Conservation (phyloP, 2,329 filamentous ascomycete species). For the Aspergillus calidoustus region DNA sequence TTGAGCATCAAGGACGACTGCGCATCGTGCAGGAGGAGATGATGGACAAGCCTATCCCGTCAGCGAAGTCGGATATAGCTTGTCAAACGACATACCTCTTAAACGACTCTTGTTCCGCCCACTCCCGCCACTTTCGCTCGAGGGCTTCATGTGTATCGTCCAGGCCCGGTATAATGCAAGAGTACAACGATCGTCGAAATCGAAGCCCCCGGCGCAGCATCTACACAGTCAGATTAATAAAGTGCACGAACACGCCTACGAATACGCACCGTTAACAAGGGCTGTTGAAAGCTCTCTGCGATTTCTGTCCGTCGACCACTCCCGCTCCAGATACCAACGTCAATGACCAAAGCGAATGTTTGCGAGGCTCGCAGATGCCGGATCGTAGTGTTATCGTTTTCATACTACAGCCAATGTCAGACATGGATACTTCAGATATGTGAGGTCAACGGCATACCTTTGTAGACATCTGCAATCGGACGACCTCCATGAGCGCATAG, state of each 20-base stretch:
- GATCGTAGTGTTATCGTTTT: slow-evolving; percentile 54
- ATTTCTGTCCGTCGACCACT: slow-evolving; percentile 65
- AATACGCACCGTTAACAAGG: slow-evolving; percentile 51
- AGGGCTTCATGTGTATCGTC: slow-evolving; percentile 62
- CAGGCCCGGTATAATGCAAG: slow-evolving; percentile 54
- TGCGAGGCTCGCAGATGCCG: slow-evolving; percentile 58
- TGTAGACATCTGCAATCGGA: slow-evolving; percentile 56
- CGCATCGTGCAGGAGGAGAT: slow-evolving; percentile 67
- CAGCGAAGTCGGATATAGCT: neutral
- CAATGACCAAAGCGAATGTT: slow-evolving; percentile 55
- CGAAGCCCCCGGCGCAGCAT: slow-evolving; percentile 62
- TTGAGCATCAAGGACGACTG: slow-evolving; percentile 70
- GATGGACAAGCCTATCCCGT: slow-evolving; percentile 58
- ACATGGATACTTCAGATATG: neutral
- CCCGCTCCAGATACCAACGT: slow-evolving; percentile 63
- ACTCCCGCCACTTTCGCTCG: slow-evolving; percentile 67
- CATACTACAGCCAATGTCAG: slow-evolving; percentile 24
- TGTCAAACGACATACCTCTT: slow-evolving; percentile 56
- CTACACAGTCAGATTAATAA: slow-evolving; percentile 25
- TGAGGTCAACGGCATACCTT: slow-evolving; percentile 50
- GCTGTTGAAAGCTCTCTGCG: slow-evolving; percentile 61
- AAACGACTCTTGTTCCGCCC: slow-evolving; percentile 68
- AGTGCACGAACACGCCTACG: neutral
- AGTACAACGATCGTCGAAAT: slow-evolving; percentile 62
- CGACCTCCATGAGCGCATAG: slow-evolving; percentile 47